Evolutionary conservation across 2,329 filamentous ascomycete species (phyloP).

Genomic region (Passalora sequoiae): DNA sequence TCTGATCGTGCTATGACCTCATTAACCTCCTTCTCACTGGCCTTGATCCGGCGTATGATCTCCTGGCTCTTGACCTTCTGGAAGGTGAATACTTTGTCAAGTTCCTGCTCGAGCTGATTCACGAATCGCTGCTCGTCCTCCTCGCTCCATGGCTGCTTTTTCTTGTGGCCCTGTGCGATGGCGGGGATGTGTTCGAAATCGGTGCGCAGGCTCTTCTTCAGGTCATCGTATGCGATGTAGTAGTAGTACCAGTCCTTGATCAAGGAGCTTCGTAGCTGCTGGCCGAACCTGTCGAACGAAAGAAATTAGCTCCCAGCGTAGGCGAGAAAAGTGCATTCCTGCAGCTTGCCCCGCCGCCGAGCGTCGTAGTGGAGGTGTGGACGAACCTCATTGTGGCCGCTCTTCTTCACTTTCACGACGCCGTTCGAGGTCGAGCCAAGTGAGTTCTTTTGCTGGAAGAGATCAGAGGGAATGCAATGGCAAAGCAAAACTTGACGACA

Average conservation of each 20-base stretch:
- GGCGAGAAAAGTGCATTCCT: not conserved
- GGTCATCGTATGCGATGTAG: constrained; percentile 94
- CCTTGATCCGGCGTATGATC: constrained; percentile 83
- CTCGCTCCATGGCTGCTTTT: constrained; percentile 70
- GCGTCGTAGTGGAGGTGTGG: constrained; percentile 1
- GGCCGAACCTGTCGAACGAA: constrained; percentile 64
- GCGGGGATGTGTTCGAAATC: constrained; percentile 54
- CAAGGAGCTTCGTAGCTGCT: constrained; percentile 90
- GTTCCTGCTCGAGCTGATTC: constrained; percentile 76
- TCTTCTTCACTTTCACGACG: not conserved
- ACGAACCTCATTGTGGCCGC: constrained; percentile 12
- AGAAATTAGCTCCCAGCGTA: constrained; percentile 1
- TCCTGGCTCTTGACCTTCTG: constrained; percentile 96
- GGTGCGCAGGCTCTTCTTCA: constrained; percentile 81
- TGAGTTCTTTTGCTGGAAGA: not conserved
- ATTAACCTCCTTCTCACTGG: constrained; percentile 81
- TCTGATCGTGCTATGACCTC: constrained; percentile 72
- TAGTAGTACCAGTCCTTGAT: constrained; percentile 98
- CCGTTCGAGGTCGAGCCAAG: not conserved
- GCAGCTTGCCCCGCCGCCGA: not conserved
- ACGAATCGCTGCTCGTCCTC: constrained; percentile 90
- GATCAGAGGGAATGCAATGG: not conserved
- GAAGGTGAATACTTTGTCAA: constrained; percentile 97
- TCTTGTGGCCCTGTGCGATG: constrained; percentile 32
- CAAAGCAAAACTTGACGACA: not conserved